phyloP scores from a whole-genome alignment of 1,284 basidiomycete species.

The Cryptococcus depauperatus region DNA sequence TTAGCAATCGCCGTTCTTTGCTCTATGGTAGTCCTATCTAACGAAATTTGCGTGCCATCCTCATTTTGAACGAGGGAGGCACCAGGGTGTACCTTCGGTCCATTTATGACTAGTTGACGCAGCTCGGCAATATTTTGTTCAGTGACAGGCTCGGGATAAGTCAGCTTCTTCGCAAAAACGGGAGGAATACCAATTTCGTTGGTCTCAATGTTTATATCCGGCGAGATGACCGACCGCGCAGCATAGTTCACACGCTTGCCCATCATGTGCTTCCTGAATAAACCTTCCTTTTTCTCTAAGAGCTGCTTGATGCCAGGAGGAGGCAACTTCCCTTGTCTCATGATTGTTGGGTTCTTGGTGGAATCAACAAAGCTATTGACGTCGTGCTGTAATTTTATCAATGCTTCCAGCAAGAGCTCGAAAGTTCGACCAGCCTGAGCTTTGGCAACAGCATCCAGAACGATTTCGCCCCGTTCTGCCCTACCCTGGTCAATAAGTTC shows the following conservation, averaged over 20 bases:
- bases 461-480: conserved; percentile 49
- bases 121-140: conserved; percentile 81
- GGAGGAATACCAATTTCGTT: conserved; percentile 98
- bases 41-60: conserved; percentile 74
- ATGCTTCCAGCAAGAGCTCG: conserved; percentile 64
- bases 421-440: conserved; percentile 54
- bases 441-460: conserved; percentile 40
- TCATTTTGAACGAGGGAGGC: conserved; percentile 93
- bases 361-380: conserved; percentile 98
- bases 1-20: conserved; percentile 95
- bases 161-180: conserved; percentile 93
- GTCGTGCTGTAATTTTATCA: conserved; percentile 86
- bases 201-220: conserved; percentile 98
- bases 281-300: conserved; percentile 96
- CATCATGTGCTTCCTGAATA: conserved; percentile 99
- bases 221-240: conserved; percentile 97
- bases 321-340: conserved; percentile 84
- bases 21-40: conserved; percentile 76
- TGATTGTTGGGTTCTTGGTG: conserved; percentile 81
- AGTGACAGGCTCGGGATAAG: conserved; percentile 96
- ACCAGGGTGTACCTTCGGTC: conserved; percentile 82
- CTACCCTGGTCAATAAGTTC: conserved; percentile 51
- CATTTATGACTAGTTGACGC: conserved; percentile 85
- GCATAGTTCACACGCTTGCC: conserved; percentile 99
- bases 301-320: conserved; percentile 93